These are phyloP conservation scores for Westerdykella aurantiaca DNA, from an alignment of 2,329 filamentous ascomycete genomes.

Conservation along the genomic window DNA sequence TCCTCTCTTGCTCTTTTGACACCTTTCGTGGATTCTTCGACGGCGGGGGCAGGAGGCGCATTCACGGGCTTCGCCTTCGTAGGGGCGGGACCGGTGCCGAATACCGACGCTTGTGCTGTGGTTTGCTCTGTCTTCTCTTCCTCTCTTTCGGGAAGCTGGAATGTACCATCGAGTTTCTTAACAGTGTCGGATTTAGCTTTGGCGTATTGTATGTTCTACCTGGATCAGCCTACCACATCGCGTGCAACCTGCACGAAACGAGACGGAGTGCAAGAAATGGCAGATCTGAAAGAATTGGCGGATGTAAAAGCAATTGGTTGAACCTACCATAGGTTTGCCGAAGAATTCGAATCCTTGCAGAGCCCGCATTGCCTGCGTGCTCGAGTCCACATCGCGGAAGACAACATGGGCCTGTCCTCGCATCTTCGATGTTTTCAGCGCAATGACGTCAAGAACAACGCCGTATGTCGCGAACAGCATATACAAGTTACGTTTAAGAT, in stretches of 20 bases:
- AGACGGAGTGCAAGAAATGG: background rate
- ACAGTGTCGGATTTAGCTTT: constrained; percentile 85
- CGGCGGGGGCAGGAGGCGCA: constrained; percentile 30
- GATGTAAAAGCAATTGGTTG: too few species aligned
- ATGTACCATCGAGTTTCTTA: constrained; percentile 86
- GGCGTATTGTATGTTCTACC: constrained; percentile 81
- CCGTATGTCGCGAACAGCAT: constrained; percentile 93
- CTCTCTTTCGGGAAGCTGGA: constrained; percentile 57
- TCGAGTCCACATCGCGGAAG: constrained; percentile 83
- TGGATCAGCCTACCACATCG: background rate
- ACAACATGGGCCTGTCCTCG: constrained; percentile 92
- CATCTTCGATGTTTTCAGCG: constrained; percentile 85
- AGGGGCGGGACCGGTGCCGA: constrained; percentile 21
- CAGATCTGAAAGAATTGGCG: too few species aligned
- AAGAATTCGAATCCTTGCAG: constrained; percentile 82
- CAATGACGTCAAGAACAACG: constrained; percentile 83
- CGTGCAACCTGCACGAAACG: background rate
- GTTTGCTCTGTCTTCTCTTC: constrained; percentile 17
- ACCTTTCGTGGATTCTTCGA: constrained; percentile 49
- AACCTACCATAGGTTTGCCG: constrained; percentile 73
- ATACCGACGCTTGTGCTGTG: constrained; percentile 41
- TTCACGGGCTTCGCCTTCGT: constrained; percentile 27
- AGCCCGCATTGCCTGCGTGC: constrained; percentile 86
- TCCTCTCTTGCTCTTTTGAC: constrained; percentile 64
- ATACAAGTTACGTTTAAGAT: constrained; percentile 82